Base-by-base conservation (phyloP, 164 flowering plant genomes). In the Chimonanthus praecox region DNA sequence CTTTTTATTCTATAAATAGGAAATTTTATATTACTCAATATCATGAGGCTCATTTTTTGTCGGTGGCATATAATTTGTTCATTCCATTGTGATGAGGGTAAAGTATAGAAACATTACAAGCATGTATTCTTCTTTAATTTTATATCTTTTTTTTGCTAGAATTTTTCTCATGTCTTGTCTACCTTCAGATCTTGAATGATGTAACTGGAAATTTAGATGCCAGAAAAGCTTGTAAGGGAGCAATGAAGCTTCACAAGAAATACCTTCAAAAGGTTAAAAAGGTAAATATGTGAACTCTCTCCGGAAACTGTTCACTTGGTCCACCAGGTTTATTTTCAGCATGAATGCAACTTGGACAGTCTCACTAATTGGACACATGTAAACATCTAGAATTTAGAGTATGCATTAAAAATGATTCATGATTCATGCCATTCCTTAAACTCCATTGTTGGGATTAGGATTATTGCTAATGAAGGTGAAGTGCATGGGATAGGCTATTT, bases 191-290 rank as follows among this genome's bases (percentile, higher is more conserved):
- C 84, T 77, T 94, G 84, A 94, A 94, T 73, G 98, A 91, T 78
- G 83, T 86, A 16, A 89, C 89, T 73, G 98, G 98, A 71, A 90
- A 88, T 75, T 72, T 94, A 58, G 99, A 94, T 80, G 99, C 99
- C 71, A 92, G 83, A 78, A 91, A 90, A 74, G 97, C 99, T 67
- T 94, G 99, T 88, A 81, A 67, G 46, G 90, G 91, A 10, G 99
- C 99, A 21, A 83, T 94, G 96, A 94, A 94, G 82, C 91, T 93
- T 79, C 99, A 94, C 83, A 94, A 88, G 82, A 91, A 90, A 73
- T 94, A 94, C 79, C 79, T 94, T 16, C 16, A 21, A 63, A 21
- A 44, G 21, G 71, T 11, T 16, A 63, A 21, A 63, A 21, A 44
- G 21, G 71, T 11, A 6, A 13, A 54, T 15, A 13, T 54, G 16